Evolutionary conservation across 371 early-diverging fungal species (phyloP).

Genomic region (Lichtheimia corymbifera): DNA sequence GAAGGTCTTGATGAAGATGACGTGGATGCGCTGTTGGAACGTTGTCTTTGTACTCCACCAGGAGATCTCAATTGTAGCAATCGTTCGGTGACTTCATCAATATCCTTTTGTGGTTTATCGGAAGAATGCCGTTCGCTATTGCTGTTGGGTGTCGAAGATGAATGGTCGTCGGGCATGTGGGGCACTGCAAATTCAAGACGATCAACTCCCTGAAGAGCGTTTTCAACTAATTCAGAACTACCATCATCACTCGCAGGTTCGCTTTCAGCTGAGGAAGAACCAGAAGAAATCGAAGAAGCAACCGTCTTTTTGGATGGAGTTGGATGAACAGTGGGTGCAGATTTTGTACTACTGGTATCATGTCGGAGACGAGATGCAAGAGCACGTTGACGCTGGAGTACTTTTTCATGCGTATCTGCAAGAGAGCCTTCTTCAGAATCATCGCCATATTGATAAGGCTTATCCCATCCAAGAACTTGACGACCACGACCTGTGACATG

Average conservation of each 20-base stretch:
- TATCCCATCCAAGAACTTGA: slow-evolving; percentile 53
- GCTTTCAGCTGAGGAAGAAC: slow-evolving; percentile 10
- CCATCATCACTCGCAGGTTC: neutral
- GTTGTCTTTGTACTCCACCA: neutral
- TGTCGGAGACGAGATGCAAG: slow-evolving; percentile 8
- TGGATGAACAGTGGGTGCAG: slow-evolving; percentile 3
- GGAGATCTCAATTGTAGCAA: slow-evolving; percentile 18
- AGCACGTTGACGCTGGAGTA: slow-evolving; percentile 8
- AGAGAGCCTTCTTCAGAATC: neutral
- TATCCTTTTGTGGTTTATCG: slow-evolving; percentile 4
- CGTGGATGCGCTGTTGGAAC: neutral
- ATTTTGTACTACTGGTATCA: neutral
- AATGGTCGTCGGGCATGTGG: neutral
- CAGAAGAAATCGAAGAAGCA: slow-evolving; percentile 4
- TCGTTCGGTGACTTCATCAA: slow-evolving; percentile 17
- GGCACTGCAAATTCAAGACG: slow-evolving; percentile 1
- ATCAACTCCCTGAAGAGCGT: neutral
- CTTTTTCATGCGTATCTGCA: slow-evolving; percentile 7
- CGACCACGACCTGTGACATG: slow-evolving; percentile 58
- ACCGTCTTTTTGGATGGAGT: neutral
- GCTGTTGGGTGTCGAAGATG: too few relatives aligned
- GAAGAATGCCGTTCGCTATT: neutral
- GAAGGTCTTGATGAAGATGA: slow-evolving; percentile 14
- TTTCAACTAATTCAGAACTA: neutral
- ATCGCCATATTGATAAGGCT: neutral